Evolutionary conservation across 257 asterid species (phyloP).

Genomic region (Plantago elongata): DNA sequence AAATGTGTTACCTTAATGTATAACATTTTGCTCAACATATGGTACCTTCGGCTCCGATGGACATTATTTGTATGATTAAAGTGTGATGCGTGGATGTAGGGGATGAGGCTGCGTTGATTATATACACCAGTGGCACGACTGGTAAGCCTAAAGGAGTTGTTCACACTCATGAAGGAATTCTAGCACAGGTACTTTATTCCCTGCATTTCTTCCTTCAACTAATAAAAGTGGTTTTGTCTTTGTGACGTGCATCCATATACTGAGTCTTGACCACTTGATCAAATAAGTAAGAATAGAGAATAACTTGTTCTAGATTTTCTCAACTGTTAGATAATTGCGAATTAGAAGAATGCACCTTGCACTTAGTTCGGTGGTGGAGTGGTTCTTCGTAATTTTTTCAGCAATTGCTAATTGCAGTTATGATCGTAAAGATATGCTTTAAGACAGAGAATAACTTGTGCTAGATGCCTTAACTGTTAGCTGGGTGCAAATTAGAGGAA

Average conservation of each 20-base stretch:
- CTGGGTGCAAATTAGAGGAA: too few species aligned
- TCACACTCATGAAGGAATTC: slow-evolving; percentile 84
- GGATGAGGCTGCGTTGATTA: slow-evolving; percentile 77
- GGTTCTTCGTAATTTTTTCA: too few species aligned
- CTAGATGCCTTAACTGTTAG: too few species aligned
- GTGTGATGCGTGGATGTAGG: slow-evolving; percentile 35
- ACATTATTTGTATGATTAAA: slow-evolving; percentile 8
- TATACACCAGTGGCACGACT: slow-evolving; percentile 96
- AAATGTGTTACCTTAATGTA: slow-evolving; percentile 11
- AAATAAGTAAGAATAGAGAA: too few species aligned
- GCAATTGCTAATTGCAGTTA: too few species aligned
- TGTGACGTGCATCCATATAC: not conserved
- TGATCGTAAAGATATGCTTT: too few species aligned
- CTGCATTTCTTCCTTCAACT: not conserved
- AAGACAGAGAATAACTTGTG: too few species aligned
- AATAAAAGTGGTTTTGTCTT: not conserved
- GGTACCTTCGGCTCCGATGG: not conserved
- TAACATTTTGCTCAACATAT: not conserved
- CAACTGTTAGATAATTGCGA: too few species aligned
- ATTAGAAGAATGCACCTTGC: too few species aligned
- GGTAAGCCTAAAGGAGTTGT: slow-evolving; percentile 99
- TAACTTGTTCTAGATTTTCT: too few species aligned
- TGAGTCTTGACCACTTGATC: not conserved
- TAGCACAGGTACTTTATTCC: slow-evolving; percentile 67
- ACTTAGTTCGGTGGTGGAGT: too few species aligned